phyloP scores from a whole-genome alignment of 371 early-diverging fungal genomes.

The Mortierella sp. region DNA sequence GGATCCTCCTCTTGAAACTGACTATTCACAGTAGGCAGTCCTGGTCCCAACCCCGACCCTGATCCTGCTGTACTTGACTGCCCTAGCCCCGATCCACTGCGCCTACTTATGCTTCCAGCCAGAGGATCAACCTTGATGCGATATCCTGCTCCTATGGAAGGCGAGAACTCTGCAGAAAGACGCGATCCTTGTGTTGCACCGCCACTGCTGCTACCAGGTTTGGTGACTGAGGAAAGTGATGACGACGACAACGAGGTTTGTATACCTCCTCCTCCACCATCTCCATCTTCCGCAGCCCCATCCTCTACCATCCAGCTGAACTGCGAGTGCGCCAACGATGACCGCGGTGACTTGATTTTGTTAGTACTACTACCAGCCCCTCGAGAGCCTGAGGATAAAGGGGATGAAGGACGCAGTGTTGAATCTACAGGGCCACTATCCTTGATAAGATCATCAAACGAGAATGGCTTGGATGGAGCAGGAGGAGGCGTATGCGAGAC shows the following conservation, averaged over 20 bases:
- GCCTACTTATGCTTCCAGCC: slow-evolving; percentile 34
- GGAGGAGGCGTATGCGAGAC: not conserved
- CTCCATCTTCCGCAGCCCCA: not conserved
- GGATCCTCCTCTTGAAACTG: slow-evolving; percentile 38
- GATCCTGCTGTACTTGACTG: not conserved
- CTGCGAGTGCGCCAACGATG: slow-evolving; percentile 45
- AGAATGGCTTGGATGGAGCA: slow-evolving; percentile 39
- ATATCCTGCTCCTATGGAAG: slow-evolving; percentile 1
- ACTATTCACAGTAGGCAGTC: slow-evolving; percentile 1
- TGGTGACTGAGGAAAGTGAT: slow-evolving; percentile 7
- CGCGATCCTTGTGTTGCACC: slow-evolving; percentile 2
- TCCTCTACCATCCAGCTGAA: slow-evolving; percentile 53
- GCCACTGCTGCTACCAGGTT: slow-evolving; percentile 1
- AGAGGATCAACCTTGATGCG: slow-evolving; percentile 46
- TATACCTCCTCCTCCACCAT: not conserved
- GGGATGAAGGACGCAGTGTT: not conserved
- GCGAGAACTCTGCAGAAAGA: slow-evolving; percentile 9
- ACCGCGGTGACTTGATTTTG: slow-evolving; percentile 43
- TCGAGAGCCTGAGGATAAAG: slow-evolving; percentile 4
- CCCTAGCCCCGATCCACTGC: not conserved
- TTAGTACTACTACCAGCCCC: slow-evolving; percentile 3
- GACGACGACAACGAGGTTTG: slow-evolving; percentile 4
- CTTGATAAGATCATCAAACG: slow-evolving; percentile 50
- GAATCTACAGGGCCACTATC: slow-evolving; percentile 16
- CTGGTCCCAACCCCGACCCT: slow-evolving; percentile 3